Evolutionary conservation across 306 rosid genomes (phyloP).

Genomic region (Cicer chorassanicum): DNA sequence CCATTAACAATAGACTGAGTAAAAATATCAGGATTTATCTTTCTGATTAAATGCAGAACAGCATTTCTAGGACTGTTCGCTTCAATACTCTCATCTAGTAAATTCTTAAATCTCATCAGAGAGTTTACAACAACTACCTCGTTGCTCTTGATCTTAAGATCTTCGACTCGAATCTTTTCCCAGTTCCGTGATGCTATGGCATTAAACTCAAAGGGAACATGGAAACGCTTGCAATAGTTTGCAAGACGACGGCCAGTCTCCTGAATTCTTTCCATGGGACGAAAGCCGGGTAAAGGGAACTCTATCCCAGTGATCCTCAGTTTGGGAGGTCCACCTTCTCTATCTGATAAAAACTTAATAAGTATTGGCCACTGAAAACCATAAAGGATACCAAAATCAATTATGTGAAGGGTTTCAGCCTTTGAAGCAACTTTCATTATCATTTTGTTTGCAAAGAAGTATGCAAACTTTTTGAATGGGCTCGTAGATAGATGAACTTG

Average conservation of each 20-base stretch:
- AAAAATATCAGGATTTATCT: conserved; percentile 71
- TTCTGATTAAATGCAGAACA: conserved; percentile 65
- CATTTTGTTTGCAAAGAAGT: conserved; percentile 56
- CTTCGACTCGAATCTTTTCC: conserved; percentile 66
- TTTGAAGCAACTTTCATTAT: conserved; percentile 58
- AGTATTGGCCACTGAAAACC: conserved; percentile 92
- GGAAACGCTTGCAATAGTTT: conserved; percentile 70
- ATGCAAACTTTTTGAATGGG: conserved; percentile 63
- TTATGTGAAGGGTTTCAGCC: conserved; percentile 60
- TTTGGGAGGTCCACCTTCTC: conserved; percentile 75
- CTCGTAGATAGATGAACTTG: conserved; percentile 46
- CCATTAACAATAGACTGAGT: conserved; percentile 61
- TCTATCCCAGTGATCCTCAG: conserved; percentile 84
- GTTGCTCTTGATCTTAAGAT: conserved; percentile 56
- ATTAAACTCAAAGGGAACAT: conserved; percentile 69
- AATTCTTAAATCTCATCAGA: conserved; percentile 56
- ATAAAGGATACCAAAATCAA: conserved; percentile 82
- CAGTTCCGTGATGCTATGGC: conserved; percentile 65
- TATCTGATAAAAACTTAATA: conserved; percentile 59
- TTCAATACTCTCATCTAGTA: conserved; percentile 68
- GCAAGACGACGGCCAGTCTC: conserved; percentile 78
- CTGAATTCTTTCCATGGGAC: conserved; percentile 62
- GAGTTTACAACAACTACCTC: conserved; percentile 68
- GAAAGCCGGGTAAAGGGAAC: conserved; percentile 73
- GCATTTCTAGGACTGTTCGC: conserved; percentile 67